Percentiles rank a stretch among this genome's conserved stretches.
phyloP scores from a whole-genome alignment of 1,139 yeast genomes.

The Magnusiomyces magnusii region DNA sequence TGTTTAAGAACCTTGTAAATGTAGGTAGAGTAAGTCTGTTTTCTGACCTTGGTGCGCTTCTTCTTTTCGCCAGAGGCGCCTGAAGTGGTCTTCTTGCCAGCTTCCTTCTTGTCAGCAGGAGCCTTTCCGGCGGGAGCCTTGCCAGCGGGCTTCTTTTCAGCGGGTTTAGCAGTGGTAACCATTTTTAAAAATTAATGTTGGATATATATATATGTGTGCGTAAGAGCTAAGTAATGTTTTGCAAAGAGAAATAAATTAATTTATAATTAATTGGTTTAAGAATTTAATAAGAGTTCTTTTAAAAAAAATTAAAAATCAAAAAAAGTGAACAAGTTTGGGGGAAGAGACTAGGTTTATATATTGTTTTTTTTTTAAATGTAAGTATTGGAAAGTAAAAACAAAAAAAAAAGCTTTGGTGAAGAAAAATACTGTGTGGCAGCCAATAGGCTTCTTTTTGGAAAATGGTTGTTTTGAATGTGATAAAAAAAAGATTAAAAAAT shows the following conservation, averaged over 20 bases:
- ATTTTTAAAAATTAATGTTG: conserved; percentile 36
- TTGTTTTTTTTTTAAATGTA: not conserved
- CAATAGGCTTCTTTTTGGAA: not conserved
- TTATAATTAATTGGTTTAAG: conserved; percentile 7
- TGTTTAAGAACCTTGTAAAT: conserved; percentile 98
- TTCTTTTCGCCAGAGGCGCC: conserved; percentile 62
- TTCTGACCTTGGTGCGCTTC: conserved; percentile 96
- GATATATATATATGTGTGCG: no score
- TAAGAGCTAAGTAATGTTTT: no score
- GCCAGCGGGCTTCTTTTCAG: conserved; percentile 68
- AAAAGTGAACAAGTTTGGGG: conserved; percentile 5
- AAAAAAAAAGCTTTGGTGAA: not conserved
- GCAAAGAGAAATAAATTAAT: no score
- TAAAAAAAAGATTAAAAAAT: not conserved
- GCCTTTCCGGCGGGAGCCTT: conserved; percentile 91
- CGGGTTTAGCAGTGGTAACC: conserved; percentile 76
- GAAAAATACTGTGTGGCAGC: conserved; percentile 4
- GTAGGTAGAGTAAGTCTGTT: conserved; percentile 98
- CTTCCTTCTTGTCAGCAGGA: conserved; percentile 94
- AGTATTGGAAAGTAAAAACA: not conserved
- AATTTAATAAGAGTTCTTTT: conserved; percentile 24
- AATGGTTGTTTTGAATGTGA: not conserved
- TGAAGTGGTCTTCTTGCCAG: conserved; percentile 80
- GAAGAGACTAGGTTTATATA: conserved; percentile 9
- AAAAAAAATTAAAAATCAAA: conserved; percentile 11